These are phyloP conservation scores for Quillaja saponaria DNA, from an alignment of 306 rosid species.

Conservation along the genomic window DNA sequence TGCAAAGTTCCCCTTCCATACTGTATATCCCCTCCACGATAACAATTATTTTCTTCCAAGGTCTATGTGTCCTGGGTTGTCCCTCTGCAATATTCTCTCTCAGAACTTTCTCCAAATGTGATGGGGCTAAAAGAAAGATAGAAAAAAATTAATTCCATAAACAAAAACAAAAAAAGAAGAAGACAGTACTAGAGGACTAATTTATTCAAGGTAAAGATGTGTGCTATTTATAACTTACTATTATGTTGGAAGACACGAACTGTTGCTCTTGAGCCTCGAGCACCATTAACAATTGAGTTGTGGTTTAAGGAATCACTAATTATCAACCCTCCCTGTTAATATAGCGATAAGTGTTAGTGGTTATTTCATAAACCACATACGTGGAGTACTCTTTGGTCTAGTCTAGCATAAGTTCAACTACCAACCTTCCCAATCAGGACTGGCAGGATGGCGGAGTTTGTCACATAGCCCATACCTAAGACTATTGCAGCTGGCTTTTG, in stretches of 20 bases:
- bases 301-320: constrained; percentile 92
- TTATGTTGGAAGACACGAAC: constrained; percentile 89
- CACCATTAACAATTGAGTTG: constrained; percentile 89
- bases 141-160: background rate
- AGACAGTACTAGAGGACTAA: background rate
- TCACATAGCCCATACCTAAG: constrained; percentile 91
- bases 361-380: constrained; percentile 5
- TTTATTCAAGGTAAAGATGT: background rate
- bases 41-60: constrained; percentile 91
- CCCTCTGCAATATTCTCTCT: constrained; percentile 94
- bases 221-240: constrained; percentile 30
- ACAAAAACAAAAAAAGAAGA: too few relatives aligned
- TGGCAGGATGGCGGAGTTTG: constrained; percentile 87
- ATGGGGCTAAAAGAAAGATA: constrained; percentile 58
- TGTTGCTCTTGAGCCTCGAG: constrained; percentile 93
- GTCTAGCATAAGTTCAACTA: background rate
- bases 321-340: constrained; percentile 72
- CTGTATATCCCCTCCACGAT: constrained; percentile 94
- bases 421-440: constrained; percentile 74
- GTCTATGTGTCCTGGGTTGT: constrained; percentile 90
- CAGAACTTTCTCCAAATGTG: constrained; percentile 81
- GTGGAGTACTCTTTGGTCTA: background rate
- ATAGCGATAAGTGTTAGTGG: constrained; percentile 1
- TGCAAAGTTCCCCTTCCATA: constrained; percentile 96
- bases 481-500: constrained; percentile 80